Conservation (phyloP, 768 basidiomycete genomes). For the Lyophyllum decastes region DNA sequence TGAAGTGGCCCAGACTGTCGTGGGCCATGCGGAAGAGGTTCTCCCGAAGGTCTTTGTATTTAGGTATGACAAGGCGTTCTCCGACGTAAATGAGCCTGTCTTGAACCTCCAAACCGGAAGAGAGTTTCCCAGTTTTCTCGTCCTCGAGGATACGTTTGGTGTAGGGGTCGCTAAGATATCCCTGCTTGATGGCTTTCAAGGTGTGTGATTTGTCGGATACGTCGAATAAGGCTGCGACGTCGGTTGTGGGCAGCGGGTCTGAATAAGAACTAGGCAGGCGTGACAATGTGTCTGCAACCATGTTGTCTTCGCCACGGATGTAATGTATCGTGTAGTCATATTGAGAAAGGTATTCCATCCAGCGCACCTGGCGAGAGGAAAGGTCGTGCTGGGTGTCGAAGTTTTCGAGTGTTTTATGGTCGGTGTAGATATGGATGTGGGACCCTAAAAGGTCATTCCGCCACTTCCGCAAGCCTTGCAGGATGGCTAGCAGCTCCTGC, state of each 20-base stretch:
- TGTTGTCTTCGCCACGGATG: neutral
- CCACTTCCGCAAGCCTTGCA: neutral
- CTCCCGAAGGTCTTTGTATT: neutral
- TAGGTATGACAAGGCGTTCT: neutral
- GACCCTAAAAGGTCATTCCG: neutral
- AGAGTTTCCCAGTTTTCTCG: neutral
- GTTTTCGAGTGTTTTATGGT: neutral
- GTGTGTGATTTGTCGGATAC: neutral
- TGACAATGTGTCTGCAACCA: neutral
- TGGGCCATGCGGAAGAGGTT: neutral
- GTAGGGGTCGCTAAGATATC: neutral
- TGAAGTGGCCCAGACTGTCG: neutral
- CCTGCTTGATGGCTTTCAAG: neutral
- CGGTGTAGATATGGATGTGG: neutral
- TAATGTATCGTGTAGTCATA: neutral
- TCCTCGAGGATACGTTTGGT: neutral
- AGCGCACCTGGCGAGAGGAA: neutral
- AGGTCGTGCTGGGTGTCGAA: neutral
- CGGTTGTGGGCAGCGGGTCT: neutral
- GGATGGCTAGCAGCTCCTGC: neutral
- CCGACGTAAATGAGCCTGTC: neutral
- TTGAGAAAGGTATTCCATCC: neutral
- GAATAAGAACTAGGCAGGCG: neutral
- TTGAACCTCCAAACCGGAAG: neutral
- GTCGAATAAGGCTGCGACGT: neutral